Base-by-base conservation (phyloP, 208 protist genomes). In the Phytomonas sp. region DNA sequence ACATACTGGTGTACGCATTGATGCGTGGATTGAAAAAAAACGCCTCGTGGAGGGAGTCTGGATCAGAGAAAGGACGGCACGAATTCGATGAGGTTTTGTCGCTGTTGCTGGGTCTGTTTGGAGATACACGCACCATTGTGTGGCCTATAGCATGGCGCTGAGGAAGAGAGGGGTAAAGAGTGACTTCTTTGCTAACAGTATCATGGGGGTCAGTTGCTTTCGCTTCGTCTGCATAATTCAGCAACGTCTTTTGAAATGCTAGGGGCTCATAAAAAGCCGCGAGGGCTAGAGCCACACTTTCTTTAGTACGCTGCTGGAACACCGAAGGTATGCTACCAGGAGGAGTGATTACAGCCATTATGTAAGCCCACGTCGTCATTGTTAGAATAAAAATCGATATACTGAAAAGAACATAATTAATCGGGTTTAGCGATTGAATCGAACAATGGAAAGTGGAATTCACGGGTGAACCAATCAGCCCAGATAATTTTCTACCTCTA, bases 361-460 rank as follows among this genome's bases (percentile, higher is more conserved):
- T 42, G 72, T 94, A 96, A 36, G 91, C 75, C 88, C 87, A 96
- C 19, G 73, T 59, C 3, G 79, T 71, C 77, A 96, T 85, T 42
- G 74, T 31, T 32, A 92, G 67, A 32, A 96, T 66, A 26, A 90
- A 36, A 26, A 84, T 14, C 31, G 87, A 91, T 29, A 85, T 69
- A 29, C 73, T 60, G 63, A 94, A 90, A 29, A 90, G 72, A 37
- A 78, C 65, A 83, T 85, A 94, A 23, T 75, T 80, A 72, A 70
- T 80, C 45, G 49, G 16, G 4, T 33, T 76, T 40, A 84, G 75
- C 36, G 62, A 71, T 3, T 63, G 71, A 61, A 69, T 40, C 67
- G 29, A 61, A 42, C 61, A 33, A 34, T 30, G 32, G 30, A 37
- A 40, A 14, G 71, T 68, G 19, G 69, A 49, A 30, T 60, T 61